Base-by-base conservation (phyloP, 148 eudicot species). In the Spergularia marina region DNA sequence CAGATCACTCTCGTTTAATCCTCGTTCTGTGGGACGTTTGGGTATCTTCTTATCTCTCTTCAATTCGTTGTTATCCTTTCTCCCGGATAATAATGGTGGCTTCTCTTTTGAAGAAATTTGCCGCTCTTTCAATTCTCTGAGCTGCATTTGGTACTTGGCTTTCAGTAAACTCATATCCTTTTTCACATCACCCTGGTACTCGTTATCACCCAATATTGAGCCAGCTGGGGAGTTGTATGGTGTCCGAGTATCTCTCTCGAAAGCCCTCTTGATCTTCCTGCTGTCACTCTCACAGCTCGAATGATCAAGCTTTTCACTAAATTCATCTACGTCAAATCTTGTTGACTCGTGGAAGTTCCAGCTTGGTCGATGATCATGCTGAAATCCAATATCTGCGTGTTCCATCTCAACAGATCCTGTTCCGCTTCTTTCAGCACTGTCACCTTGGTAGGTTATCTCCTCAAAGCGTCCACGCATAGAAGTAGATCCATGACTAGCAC, bases 381-480 rank as follows among this genome's bases (percentile, higher is more conserved):
- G 87, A 14, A 73, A 74, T 86, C 84, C 79, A 36, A 87, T 79
- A 63, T 82, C 87, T 40, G 82, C 52, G 30, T 74, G 79, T 6
- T 77, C 82, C 15, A 79, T 51, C 12, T 78, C 87, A 58, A 82
- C 84, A 11, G 85, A 76, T 73, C 76, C 85, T 58, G 83, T 77
- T 12, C 70, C 75, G 36, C 60, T 79, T 64, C 83, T 77, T 55
- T 81, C 85, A 20, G 78, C 67, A 65, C 76, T 79, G 60, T 89
- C 87, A 21, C 84, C 77, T 74, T 75, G 87, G 76, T 85, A 86
- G 4, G 86, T 91, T 74, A 92, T 82, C 84, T 93, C 98, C 83
- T 93, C 98, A 74, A 93, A 93, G 3, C 98, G 89, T 68, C 93
- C 91, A 69, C 85, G 87, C 44, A 84, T 68, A 25, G 84, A 78